A percentile compares a stretch with the other conserved stretches of the same genome.
phyloP scores from a whole-genome alignment of 495 filamentous ascomycete genomes.

The Clohesyomyces aquaticus region DNA sequence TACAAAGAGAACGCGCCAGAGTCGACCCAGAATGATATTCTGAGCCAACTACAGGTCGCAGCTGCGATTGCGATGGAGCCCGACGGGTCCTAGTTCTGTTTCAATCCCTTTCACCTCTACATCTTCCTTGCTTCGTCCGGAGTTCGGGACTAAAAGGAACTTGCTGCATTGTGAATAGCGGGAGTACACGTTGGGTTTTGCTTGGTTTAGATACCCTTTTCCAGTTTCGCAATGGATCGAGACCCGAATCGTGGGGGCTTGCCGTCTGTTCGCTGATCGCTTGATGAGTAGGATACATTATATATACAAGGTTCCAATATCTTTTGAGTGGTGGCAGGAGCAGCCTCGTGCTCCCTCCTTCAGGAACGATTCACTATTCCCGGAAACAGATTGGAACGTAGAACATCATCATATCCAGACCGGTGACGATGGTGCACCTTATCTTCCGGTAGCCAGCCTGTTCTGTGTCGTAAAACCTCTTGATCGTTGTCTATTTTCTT shows the following conservation, averaged over 20 bases:
- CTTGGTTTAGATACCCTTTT: conserved; percentile 8
- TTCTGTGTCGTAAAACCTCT: no score
- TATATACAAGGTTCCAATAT: conserved; percentile 15
- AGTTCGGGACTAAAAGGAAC: no score
- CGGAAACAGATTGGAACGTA: no score
- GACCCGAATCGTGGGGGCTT: no score
- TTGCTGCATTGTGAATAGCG: no score
- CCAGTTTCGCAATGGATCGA: not conserved
- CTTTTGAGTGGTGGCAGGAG: not conserved
- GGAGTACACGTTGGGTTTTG: not conserved
- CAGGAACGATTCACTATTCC: no score
- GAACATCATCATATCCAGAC: no score
- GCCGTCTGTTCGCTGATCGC: not conserved
- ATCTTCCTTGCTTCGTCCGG: no score
- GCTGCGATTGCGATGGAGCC: not conserved
- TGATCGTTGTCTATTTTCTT: conserved; percentile 72
- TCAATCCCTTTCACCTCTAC: no score
- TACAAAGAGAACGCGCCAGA: conserved; percentile 34
- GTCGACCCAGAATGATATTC: not conserved
- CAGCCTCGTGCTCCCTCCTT: no score
- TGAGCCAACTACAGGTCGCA: not conserved
- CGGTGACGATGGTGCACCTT: no score
- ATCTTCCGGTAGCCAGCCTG: no score
- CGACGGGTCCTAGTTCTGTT: not conserved
- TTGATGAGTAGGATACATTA: conserved; percentile 21